phyloP scores from a whole-genome alignment of 2,329 filamentous ascomycete genomes.

The Aspergillus quadrilineatus region DNA sequence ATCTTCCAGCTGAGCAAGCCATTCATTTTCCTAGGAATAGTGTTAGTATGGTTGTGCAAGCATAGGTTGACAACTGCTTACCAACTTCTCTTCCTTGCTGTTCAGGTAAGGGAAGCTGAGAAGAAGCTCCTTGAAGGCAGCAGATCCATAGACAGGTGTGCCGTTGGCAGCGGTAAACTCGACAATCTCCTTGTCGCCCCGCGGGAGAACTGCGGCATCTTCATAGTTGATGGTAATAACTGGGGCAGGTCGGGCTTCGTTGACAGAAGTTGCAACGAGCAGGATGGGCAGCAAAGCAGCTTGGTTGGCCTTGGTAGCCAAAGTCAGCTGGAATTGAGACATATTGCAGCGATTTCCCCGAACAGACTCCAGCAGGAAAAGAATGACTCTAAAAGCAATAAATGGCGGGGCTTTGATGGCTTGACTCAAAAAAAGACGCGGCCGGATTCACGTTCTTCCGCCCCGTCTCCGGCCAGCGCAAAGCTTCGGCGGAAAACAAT shows the following conservation, averaged over 20 bases:
- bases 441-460: conserved; percentile 36
- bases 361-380: conserved; percentile 4
- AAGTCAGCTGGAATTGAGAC: conserved; percentile 34
- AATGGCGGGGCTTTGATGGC: conserved; percentile 22
- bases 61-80: conserved; percentile 19
- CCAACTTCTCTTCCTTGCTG: conserved; percentile 38
- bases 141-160: conserved; percentile 32
- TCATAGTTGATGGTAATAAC: conserved; percentile 41
- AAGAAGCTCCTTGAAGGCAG: conserved; percentile 35
- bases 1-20: conserved; percentile 55
- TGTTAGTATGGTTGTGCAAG: conserved; percentile 1
- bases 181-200: conserved; percentile 36
- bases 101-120: conserved; percentile 36
- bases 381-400: conserved; percentile 2
- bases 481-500: conserved; percentile 37
- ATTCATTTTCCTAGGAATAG: conserved; percentile 49
- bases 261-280: conserved; percentile 42
- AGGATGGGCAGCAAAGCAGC: conserved; percentile 42
- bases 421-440: conserved; percentile 10
- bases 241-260: conserved; percentile 36
- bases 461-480: conserved; percentile 16
- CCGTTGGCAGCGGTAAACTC: conserved; percentile 32
- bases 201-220: conserved; percentile 35
- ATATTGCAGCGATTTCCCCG: conserved; percentile 25
- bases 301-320: conserved; percentile 44